These are phyloP conservation scores for Mesembryanthemum crystallinum DNA, from an alignment of 148 eudicot genomes.

Conservation along the genomic window DNA sequence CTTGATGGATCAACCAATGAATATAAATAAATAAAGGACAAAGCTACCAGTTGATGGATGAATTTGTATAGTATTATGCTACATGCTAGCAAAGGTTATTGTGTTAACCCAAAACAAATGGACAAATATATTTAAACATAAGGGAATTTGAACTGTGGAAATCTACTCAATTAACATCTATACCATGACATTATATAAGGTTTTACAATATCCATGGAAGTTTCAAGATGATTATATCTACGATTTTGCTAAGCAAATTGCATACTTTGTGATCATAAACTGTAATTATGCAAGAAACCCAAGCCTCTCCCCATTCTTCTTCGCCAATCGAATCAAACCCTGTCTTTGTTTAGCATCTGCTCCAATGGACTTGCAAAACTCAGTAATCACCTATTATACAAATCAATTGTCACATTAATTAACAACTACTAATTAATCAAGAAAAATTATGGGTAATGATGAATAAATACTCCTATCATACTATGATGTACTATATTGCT, in stretches of 20 bases:
- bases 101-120: slow-evolving; percentile 2
- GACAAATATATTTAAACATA: neutral
- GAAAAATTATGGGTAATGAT: neutral
- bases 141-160: neutral
- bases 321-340: slow-evolving; percentile 84
- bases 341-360: slow-evolving; percentile 92
- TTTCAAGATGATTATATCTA: slow-evolving; percentile 11
- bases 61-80: neutral
- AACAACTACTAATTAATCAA: neutral
- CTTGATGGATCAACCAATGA: neutral
- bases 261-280: neutral
- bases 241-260: slow-evolving; percentile 7
- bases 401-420: too few relatives aligned
- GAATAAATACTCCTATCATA: too few relatives aligned
- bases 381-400: slow-evolving; percentile 69
- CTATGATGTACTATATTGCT: too few relatives aligned
- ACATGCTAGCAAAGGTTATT: neutral
- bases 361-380: slow-evolving; percentile 95
- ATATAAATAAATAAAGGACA: neutral
- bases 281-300: slow-evolving; percentile 69
- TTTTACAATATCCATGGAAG: slow-evolving; percentile 22
- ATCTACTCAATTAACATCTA: slow-evolving; percentile 18
- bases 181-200: slow-evolving; percentile 15
- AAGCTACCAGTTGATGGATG: neutral
- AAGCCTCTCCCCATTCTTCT: slow-evolving; percentile 85